Conservation (phyloP, 176 grass and related monocot species). For the Elymus sibiricus region DNA sequence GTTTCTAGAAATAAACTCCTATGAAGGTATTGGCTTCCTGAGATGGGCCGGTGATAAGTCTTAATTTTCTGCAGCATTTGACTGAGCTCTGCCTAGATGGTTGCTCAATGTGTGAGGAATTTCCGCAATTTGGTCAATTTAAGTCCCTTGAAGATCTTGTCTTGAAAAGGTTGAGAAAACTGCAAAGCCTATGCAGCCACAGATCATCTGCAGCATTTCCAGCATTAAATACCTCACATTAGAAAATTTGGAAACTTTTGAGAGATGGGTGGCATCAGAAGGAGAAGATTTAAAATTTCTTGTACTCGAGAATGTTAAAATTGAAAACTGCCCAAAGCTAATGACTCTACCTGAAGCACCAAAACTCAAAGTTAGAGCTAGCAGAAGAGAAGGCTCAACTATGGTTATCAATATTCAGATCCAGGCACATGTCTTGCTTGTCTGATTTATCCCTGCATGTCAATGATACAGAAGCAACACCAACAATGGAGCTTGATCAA, state of each 20-base stretch:
- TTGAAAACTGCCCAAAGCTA: conserved; percentile 1
- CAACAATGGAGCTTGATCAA: neutral
- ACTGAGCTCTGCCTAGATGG: too few species aligned
- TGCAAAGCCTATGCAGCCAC: neutral
- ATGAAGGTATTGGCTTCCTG: too few species aligned
- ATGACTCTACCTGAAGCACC: neutral
- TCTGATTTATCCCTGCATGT: neutral
- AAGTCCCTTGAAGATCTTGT: neutral
- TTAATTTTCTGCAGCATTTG: too few species aligned
- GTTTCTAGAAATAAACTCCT: too few species aligned
- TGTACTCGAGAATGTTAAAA: neutral
- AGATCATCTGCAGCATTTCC: neutral
- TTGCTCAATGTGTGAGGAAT: neutral
- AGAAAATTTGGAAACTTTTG: neutral
- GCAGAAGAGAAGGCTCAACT: neutral
- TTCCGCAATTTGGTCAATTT: neutral
- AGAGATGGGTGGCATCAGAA: neutral
- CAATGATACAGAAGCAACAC: neutral
- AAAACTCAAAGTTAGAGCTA: neutral
- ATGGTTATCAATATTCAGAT: neutral
- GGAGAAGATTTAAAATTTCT: neutral
- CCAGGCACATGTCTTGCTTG: neutral
- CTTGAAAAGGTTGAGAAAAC: neutral
- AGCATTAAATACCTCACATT: neutral
- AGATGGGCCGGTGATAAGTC: too few species aligned